Conservation (phyloP, 768 basidiomycete genomes). For the Amanita jacksonii region DNA sequence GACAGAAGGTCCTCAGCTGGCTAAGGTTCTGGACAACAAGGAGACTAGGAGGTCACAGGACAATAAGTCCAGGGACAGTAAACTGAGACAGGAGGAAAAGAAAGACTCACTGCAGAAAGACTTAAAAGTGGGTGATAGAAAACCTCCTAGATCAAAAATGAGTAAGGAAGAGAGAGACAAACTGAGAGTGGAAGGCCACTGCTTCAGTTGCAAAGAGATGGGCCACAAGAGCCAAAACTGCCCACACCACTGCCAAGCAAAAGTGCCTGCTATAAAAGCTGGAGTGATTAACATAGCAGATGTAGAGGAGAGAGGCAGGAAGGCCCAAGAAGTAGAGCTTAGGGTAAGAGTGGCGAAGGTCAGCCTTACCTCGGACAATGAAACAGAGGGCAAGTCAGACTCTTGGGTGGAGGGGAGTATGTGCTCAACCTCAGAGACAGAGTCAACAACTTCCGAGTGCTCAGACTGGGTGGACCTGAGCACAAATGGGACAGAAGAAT, state of each 20-base stretch:
- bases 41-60: not conserved
- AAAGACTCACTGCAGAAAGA: too few species aligned
- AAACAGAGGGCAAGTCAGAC: too few species aligned
- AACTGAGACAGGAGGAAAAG: not conserved
- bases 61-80: not conserved
- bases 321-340: not conserved
- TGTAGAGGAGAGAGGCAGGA: not conserved
- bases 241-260: slow-evolving; percentile 9
- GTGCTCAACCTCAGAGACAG: too few species aligned
- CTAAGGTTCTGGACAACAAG: not conserved
- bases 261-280: slow-evolving; percentile 7
- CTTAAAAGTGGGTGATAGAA: not conserved
- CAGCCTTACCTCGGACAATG: too few species aligned
- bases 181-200: slow-evolving; percentile 13
- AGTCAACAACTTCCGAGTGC: not conserved
- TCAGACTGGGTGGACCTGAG: too few species aligned
- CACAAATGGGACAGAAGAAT: too few species aligned
- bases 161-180: slow-evolving; percentile 12
- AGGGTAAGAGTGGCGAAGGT: too few species aligned
- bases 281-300: not conserved
- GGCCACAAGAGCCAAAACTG: slow-evolving; percentile 18
- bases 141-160: not conserved
- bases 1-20: not conserved
- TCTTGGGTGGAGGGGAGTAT: too few species aligned
- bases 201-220: slow-evolving; percentile 15